phyloP scores from a whole-genome alignment of 2,329 filamentous ascomycete species.

The Talaromyces sp. region DNA sequence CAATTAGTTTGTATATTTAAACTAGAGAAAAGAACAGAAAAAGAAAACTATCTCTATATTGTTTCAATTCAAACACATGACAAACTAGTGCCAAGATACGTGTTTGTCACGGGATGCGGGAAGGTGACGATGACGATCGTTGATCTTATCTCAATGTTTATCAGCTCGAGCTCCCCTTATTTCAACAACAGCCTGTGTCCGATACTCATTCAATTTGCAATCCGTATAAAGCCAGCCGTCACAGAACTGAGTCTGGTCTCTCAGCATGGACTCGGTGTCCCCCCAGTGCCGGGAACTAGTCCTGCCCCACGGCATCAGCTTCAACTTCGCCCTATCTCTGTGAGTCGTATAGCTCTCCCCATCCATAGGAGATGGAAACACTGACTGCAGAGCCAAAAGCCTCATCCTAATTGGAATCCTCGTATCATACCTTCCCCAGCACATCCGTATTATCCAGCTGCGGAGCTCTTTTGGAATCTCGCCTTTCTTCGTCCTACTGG shows the following conservation, averaged over 20 bases:
- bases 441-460: conserved; percentile 81
- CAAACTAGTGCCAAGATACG: background rate
- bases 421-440: conserved; percentile 90
- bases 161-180: background rate
- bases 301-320: conserved; percentile 46
- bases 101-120: background rate
- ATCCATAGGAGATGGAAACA: conserved; percentile 5
- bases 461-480: conserved; percentile 91
- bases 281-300: conserved; percentile 49
- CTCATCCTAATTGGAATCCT: conserved; percentile 84
- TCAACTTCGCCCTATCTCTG: conserved; percentile 53
- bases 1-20: too few relatives aligned
- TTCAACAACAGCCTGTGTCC: background rate
- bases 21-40: too few relatives aligned
- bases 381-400: conserved; percentile 26
- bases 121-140: background rate
- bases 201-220: background rate
- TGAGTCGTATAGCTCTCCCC: conserved; percentile 27
- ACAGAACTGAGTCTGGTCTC: background rate
- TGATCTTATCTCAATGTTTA: background rate
- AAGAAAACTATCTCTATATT: too few relatives aligned
- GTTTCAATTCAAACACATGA: background rate
- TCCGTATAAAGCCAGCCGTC: background rate
- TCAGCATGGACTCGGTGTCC: conserved; percentile 21
- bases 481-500: conserved; percentile 91